Evolutionary conservation across 1,284 basidiomycete species (phyloP).

Genomic region (Melampsora abietis-canadensis): DNA sequence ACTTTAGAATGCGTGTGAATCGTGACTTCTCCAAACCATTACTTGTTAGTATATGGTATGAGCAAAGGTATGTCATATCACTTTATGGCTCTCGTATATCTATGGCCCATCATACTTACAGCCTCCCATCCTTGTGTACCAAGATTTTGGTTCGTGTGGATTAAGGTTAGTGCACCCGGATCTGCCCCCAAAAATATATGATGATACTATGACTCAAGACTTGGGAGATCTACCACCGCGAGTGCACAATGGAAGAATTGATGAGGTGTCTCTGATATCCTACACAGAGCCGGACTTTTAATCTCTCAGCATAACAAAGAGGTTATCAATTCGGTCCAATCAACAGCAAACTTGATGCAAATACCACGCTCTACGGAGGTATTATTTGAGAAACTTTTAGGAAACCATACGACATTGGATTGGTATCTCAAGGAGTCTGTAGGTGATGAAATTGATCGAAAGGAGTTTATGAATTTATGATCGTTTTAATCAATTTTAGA

Average conservation of each 20-base stretch:
- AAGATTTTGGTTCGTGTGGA: constrained; percentile 3
- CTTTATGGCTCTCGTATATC: too few species aligned
- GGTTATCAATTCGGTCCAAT: background rate
- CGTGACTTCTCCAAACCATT: background rate
- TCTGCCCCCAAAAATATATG: background rate
- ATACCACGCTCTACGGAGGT: background rate
- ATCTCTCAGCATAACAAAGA: background rate
- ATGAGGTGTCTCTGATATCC: too few species aligned
- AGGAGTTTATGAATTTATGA: background rate
- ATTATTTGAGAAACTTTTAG: background rate
- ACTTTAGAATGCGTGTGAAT: too few species aligned
- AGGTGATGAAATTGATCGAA: background rate
- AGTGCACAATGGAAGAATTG: too few species aligned
- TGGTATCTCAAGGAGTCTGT: constrained; percentile 3
- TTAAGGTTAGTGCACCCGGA: background rate
- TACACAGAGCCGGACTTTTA: constrained; percentile 3
- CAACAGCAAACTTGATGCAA: background rate
- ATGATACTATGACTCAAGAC: background rate
- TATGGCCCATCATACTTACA: too few species aligned
- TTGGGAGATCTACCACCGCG: too few species aligned
- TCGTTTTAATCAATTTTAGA: background rate
- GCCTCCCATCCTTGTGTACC: background rate
- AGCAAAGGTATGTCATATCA: background rate
- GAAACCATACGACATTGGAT: background rate
- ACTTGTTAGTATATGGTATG: constrained; percentile 1